Base-by-base conservation (phyloP, 495 filamentous ascomycete genomes). In the Penicillium mononematosum region DNA sequence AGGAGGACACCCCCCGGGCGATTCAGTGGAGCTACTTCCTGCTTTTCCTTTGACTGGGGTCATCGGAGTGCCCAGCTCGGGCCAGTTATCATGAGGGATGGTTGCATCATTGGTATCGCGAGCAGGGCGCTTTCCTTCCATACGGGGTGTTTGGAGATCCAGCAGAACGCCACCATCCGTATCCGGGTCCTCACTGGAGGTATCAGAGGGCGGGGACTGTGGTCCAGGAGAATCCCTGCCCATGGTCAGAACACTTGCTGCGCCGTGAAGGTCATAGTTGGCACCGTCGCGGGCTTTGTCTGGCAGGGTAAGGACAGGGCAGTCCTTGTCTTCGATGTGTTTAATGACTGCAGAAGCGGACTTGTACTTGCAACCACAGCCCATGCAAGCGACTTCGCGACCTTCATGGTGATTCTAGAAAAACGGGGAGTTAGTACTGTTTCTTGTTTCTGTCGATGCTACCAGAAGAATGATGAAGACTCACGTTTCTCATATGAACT, bases 241-340 rank as follows among this genome's bases (percentile, higher is more conserved):
- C 19, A 45, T 36, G 11, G 42, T 19, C 17, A 54, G 5, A 24
- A 54, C 7, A 6, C 20, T 17, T 8, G 16, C n/a, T 17, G 12
- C 5, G 1, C 5, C 17, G 9, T 6, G 39, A 22, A 31, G 5
- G 5, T 53, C 20, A 11, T 16, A 34, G 17, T 25, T 44, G 12
- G 5, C 10, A 4, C 16, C 17, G 1, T 45, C 51, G 8, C 20
- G 12, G 14, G 14, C 4, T 34, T 12, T 51, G 2, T 31, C 17
- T 25, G 43, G 34, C 32, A 44, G n/a, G 1, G 9, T 5, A 29
- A 53, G 38, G 1, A 55, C 50, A 4, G 43, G 38, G 55, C 83
- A 85, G 8, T 75, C 62, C n/a, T 74, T 72, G 8, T 64, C 54
- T 55, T 84, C 80, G 24, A 84, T 70, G 53, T 86, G 83, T n/a